Percentiles rank a stretch among this genome's conserved stretches.
Conservation (phyloP, 1,139 yeast genomes). For the Candida pseudoviswanathii region DNA sequence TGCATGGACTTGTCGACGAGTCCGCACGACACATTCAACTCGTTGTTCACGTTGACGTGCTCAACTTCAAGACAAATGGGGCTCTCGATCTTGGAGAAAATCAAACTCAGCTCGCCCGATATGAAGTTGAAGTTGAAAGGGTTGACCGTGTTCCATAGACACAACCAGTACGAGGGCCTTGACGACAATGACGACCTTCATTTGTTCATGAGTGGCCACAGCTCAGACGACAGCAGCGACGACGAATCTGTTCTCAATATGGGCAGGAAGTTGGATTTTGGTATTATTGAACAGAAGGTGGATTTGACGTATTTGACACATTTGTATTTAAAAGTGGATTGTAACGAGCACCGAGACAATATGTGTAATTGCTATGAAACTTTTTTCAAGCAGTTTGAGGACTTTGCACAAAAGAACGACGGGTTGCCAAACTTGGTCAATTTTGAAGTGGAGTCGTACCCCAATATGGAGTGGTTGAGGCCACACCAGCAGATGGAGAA, state of each 20-base stretch:
- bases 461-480: slow-evolving; percentile 42
- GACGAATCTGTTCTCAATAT: slow-evolving; percentile 18
- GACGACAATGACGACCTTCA: slow-evolving; percentile 11
- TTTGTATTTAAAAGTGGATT: slow-evolving; percentile 36
- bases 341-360: slow-evolving; percentile 28
- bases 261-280: slow-evolving; percentile 23
- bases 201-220: background rate
- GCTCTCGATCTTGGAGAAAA: slow-evolving; percentile 26
- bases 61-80: slow-evolving; percentile 37
- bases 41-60: slow-evolving; percentile 34
- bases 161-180: slow-evolving; percentile 16
- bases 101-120: slow-evolving; percentile 24
- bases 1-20: slow-evolving; percentile 25
- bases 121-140: slow-evolving; percentile 32
- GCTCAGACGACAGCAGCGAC: background rate
- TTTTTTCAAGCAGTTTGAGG: slow-evolving; percentile 32
- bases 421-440: slow-evolving; percentile 36
- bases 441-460: slow-evolving; percentile 37
- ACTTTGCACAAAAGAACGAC: slow-evolving; percentile 21
- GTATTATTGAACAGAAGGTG: slow-evolving; percentile 26
- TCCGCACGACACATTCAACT: slow-evolving; percentile 27
- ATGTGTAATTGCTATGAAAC: slow-evolving; percentile 34
- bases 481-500: slow-evolving; percentile 40
- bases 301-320: slow-evolving; percentile 26
- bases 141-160: slow-evolving; percentile 38